Percentiles rank a stretch among this genome's conserved stretches.
Evolutionary conservation across 352 stramenopile genomes (phyloP).

Genomic region (Phytophthora chlamydospora): DNA sequence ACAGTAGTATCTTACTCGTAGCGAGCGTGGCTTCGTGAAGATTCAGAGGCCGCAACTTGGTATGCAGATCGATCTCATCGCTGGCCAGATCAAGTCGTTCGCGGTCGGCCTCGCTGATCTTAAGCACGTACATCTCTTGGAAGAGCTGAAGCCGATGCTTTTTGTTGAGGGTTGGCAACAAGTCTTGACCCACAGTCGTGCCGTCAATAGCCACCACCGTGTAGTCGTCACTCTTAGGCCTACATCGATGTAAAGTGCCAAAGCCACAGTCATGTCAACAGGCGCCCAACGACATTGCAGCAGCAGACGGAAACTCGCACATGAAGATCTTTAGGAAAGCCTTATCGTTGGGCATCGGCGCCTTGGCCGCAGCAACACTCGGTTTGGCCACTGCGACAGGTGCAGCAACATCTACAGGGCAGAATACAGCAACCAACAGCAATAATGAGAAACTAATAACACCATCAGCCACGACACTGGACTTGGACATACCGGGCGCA

Average conservation of each 20-base stretch:
- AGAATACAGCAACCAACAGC: constrained; percentile 8
- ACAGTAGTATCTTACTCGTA: constrained; percentile 62
- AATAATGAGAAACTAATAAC: neutral
- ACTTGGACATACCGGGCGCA: constrained; percentile 36
- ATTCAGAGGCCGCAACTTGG: constrained; percentile 80
- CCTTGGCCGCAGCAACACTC: constrained; percentile 43
- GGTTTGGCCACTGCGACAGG: constrained; percentile 34
- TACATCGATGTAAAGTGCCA: constrained; percentile 20
- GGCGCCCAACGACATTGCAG: neutral
- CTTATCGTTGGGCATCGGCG: constrained; percentile 69
- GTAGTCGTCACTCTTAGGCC: constrained; percentile 90
- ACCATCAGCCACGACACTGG: neutral
- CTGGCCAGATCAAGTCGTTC: constrained; percentile 81
- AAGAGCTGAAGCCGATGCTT: constrained; percentile 87
- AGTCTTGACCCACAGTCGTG: constrained; percentile 78
- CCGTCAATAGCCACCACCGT: constrained; percentile 86
- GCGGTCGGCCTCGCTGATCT: constrained; percentile 86
- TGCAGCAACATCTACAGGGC: constrained; percentile 32
- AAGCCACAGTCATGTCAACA: constrained; percentile 12
- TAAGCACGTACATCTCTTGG: constrained; percentile 90
- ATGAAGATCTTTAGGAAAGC: constrained; percentile 90
- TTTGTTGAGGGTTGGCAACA: constrained; percentile 88
- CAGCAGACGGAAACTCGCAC: constrained; percentile 37
- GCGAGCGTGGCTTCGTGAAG: constrained; percentile 88
- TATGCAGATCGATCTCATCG: constrained; percentile 91